Base-by-base conservation (phyloP, 148 eudicot species). In the Chenopodium quinoa region DNA sequence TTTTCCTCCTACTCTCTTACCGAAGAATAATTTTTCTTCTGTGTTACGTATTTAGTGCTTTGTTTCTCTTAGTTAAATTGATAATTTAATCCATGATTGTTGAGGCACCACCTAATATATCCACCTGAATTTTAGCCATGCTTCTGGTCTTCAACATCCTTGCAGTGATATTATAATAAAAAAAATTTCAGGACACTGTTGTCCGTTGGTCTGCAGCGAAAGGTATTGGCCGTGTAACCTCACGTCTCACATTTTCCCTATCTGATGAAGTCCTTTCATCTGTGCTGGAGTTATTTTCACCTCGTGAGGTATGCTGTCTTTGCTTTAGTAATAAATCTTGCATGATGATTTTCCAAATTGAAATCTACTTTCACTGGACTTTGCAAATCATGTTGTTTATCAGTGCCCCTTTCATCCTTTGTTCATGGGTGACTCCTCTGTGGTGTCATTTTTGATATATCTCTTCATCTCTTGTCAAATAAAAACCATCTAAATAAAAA, bases 121-220 rank as follows among this genome's bases (percentile, higher is more conserved):
- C 40, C 62, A 27, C 47, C 56, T 73, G 11, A 44, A 54, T 9
- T 40, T 66, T 37, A 6, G 50, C 22, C 22, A 40, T 23, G 52
- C 9, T 70, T 63, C 76, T 50, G 66, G 58, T 77, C 22, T 54
- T 80, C 20, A 19, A 34, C 16, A 69, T 70, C 75, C 58, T 79
- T 25, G 46, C 64, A 31, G 54, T 75, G 56, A 69, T 78, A 34
- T 67, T 31, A 11, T 63, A 8, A 23, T 50, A 71, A 56, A 67
- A 66, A 66, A 81, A 64, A 46, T 47, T 89, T 82, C 85, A 96
- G 99, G 99, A 96, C 82, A 96, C 99, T 64, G 94, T 96, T 86
- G 99, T 96, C 79, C 97, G 99, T 78, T 96, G 99, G 99, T 96
- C 99, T 89, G 97, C 98, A 84, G 99, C 99, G 76, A 96, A 96